Evolutionary conservation across 108 stramenopile genomes (phyloP).

Genomic region (Pinguiococcus pyrenoidosus): DNA sequence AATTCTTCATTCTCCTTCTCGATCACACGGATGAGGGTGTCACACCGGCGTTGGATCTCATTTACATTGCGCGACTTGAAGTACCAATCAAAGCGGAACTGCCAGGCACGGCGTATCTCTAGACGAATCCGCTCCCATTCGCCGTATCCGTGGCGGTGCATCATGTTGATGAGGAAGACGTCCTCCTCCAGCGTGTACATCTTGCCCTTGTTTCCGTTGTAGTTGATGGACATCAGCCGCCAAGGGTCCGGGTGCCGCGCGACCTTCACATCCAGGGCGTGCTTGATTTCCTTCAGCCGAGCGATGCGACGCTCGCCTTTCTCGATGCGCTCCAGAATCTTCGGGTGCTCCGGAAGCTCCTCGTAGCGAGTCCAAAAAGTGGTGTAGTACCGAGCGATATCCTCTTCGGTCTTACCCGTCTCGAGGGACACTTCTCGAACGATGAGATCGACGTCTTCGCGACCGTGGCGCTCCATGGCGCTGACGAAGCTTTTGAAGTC

Average conservation of each 20-base stretch:
- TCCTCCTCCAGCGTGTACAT: slow-evolving; percentile 87
- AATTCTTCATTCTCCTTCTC: slow-evolving; percentile 39
- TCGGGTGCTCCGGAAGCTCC: slow-evolving; percentile 64
- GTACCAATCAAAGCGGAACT: slow-evolving; percentile 96
- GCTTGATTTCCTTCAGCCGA: slow-evolving; percentile 64
- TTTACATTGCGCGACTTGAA: slow-evolving; percentile 81
- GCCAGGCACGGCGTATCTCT: slow-evolving; percentile 77
- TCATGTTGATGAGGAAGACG: slow-evolving; percentile 80
- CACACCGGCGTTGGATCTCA: slow-evolving; percentile 83
- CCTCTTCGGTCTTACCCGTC: slow-evolving; percentile 65
- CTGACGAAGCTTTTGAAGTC: slow-evolving; percentile 81
- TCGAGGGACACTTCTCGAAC: slow-evolving; percentile 59
- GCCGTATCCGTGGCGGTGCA: slow-evolving; percentile 89
- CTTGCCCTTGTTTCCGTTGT: slow-evolving; percentile 46
- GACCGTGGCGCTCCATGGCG: slow-evolving; percentile 72
- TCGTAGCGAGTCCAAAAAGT: slow-evolving; percentile 66
- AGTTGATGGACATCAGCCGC: slow-evolving; percentile 60
- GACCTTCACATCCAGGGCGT: slow-evolving; percentile 55
- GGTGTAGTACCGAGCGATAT: slow-evolving; percentile 74
- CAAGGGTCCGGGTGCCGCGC: slow-evolving; percentile 33
- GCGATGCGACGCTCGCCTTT: slow-evolving; percentile 71
- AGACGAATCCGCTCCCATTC: slow-evolving; percentile 69
- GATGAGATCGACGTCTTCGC: slow-evolving; percentile 57
- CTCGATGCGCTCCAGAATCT: slow-evolving; percentile 70
- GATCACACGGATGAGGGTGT: slow-evolving; percentile 36